Base-by-base conservation (phyloP, 75 land plant genomes). In the Pinus albicaulis region DNA sequence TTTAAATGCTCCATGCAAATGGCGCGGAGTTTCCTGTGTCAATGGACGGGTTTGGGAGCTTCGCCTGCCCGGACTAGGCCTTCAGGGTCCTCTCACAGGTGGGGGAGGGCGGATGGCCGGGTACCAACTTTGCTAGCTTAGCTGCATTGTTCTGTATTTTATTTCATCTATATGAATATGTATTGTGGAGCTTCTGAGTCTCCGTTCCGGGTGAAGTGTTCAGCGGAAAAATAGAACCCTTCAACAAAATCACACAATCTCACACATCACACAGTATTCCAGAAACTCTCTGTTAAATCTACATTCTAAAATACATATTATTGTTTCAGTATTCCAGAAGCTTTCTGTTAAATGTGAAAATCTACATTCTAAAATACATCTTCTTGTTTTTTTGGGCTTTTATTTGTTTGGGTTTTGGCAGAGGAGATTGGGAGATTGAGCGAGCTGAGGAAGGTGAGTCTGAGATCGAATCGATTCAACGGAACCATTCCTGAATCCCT, bases 11-110 rank as follows among this genome's bases (percentile, higher is more conserved):
- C 99, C 99, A 3, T 96, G 99, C 78, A 84, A 82, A 72, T 96
- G 99, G 98, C 82, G 88, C 59, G 99, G 99, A 10, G 90, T 96
- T 6, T 34, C 44, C 4, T 96, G 99, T 80, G 38, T 55, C 77
- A 16, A 64, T 58, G 73, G 79, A 24, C 71, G 85, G 25, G 98
- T 96, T 52, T 58, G 19, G 56, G 93, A 92, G 88, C 93, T 96
- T 73, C 91, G 89, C 28, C 85, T 94, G 36, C 93, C 94, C 10
- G 89, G 86, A n/a, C 81, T 89, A 41, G 80, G 82, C 57, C 92
- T 96, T 77, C 62, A 75, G 52, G 99, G 99, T 44, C 75, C 84
- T 12, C 71, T 96, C 66, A 66, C 88, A 74, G 88, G 88, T 86
- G 55, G 31, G 55, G 31, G 60, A 17, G 28, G 38, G 22, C 25